Percentiles rank a stretch among this genome's conserved stretches.
Evolutionary conservation across 192 early-diverging fungal genomes (phyloP).

Genomic region (Entophlyctis helioformis): DNA sequence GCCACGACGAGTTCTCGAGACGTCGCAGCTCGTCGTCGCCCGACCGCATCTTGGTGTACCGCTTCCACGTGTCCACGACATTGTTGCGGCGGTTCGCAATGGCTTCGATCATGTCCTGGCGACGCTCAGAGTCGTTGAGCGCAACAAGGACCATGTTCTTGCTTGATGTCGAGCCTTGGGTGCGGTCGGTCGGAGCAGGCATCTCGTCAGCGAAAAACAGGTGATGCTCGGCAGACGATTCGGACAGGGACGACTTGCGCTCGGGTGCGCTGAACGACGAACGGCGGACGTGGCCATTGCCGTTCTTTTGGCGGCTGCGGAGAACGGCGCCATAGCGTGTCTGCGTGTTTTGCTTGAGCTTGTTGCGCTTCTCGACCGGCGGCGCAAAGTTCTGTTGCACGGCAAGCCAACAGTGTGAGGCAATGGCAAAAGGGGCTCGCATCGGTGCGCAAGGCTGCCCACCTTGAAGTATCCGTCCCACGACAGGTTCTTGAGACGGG

Average conservation of each 20-base stretch:
- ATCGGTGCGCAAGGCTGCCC: too few species aligned
- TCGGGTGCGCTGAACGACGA: too few species aligned
- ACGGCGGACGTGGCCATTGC: too few species aligned
- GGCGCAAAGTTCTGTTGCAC: slow-evolving; percentile 6
- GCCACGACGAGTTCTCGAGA: slow-evolving; percentile 30
- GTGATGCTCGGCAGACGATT: too few species aligned
- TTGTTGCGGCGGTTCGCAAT: slow-evolving; percentile 26
- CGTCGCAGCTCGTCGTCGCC: slow-evolving; percentile 15
- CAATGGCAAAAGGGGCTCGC: too few species aligned
- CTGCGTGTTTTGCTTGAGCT: slow-evolving; percentile 13
- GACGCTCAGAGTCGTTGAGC: slow-evolving; percentile 13
- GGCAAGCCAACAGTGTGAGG: neutral
- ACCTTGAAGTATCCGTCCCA: slow-evolving; percentile 50
- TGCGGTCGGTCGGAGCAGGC: slow-evolving; percentile 12
- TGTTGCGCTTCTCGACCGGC: slow-evolving; percentile 5
- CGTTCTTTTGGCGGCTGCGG: slow-evolving; percentile 20
- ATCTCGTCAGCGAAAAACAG: too few species aligned
- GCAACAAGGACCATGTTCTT: slow-evolving; percentile 25
- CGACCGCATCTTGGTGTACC: slow-evolving; percentile 21
- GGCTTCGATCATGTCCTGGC: slow-evolving; percentile 23
- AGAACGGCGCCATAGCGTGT: slow-evolving; percentile 28
- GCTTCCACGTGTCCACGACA: slow-evolving; percentile 34
- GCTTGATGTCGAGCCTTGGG: slow-evolving; percentile 6
- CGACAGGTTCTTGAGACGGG: slow-evolving; percentile 34
- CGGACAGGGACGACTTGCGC: too few species aligned